Evolutionary conservation across 2,329 filamentous ascomycete genomes (phyloP).

Genomic region (Pseudogymnoascus sp.): DNA sequence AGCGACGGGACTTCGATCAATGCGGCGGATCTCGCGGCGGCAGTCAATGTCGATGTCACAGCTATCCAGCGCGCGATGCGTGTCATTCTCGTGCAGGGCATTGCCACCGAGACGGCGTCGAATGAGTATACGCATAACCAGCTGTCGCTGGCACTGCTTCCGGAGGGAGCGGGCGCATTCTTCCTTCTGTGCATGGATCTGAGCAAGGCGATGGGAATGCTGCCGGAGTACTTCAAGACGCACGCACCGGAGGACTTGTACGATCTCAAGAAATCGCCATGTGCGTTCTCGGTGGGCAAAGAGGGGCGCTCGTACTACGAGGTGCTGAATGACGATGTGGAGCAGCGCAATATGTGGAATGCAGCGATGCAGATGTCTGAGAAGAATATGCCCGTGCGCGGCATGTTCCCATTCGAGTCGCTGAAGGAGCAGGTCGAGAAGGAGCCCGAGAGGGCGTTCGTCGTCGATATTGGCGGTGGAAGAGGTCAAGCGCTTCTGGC

Average conservation of each 20-base stretch:
- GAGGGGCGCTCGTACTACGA: constrained; percentile 24
- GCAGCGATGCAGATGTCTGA: constrained; percentile 21
- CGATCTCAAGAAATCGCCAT: constrained; percentile 21
- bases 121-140: constrained; percentile 32
- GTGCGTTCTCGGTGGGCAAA: constrained; percentile 18
- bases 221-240: constrained; percentile 20
- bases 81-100: constrained; percentile 28
- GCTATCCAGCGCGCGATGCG: constrained; percentile 32
- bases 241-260: constrained; percentile 20
- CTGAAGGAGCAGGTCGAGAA: constrained; percentile 17
- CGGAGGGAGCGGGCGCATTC: constrained; percentile 29
- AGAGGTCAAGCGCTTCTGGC: constrained; percentile 17
- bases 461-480: constrained; percentile 22
- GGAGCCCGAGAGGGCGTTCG: constrained; percentile 15
- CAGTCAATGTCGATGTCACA: constrained; percentile 29
- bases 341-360: constrained; percentile 20
- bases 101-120: constrained; percentile 28
- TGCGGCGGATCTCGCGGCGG: constrained; percentile 21
- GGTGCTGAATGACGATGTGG: constrained; percentile 16
- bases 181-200: constrained; percentile 26
- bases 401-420: constrained; percentile 21
- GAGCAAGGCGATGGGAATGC: constrained; percentile 15
- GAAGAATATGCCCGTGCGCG: constrained; percentile 17
- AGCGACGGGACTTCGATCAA: constrained; percentile 16
- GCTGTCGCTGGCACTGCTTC: constrained; percentile 28